phyloP scores from a whole-genome alignment of 148 eudicot genomes.

The Fallopia convolvulus region DNA sequence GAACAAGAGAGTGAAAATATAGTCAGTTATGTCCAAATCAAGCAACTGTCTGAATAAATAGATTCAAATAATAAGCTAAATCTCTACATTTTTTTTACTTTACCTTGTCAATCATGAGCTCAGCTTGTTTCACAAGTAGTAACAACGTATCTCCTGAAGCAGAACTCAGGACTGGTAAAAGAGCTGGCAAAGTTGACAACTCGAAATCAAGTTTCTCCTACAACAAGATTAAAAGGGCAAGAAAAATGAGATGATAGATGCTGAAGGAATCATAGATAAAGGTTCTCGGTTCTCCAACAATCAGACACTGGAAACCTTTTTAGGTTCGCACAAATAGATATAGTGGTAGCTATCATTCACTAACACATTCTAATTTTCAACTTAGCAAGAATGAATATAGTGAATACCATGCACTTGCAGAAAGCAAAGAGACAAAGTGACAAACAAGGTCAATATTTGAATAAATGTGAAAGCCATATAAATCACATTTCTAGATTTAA shows the following conservation, averaged over 20 bases:
- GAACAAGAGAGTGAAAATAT: not conserved
- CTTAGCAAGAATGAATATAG: not conserved
- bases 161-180: conserved; percentile 76
- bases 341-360: not conserved
- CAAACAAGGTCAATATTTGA: not conserved
- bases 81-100: not conserved
- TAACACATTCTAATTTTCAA: not conserved
- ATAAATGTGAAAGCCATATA: not conserved
- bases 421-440: not conserved
- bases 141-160: conserved; percentile 89
- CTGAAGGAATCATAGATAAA: not conserved
- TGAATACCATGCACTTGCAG: not conserved
- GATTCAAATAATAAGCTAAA: not conserved
- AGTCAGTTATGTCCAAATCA: not conserved
- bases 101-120: conserved; percentile 85
- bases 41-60: not conserved
- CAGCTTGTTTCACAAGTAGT: conserved; percentile 91
- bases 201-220: conserved; percentile 95
- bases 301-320: not conserved
- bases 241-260: not conserved
- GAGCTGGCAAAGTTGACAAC: conserved; percentile 93
- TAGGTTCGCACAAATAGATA: not conserved
- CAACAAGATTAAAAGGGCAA: conserved; percentile 13
- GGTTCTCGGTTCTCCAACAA: not conserved
- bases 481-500: not conserved